A percentile compares a stretch with the other conserved stretches of the same genome.
These are phyloP conservation scores for Arthrobotrys sinensis DNA, from an alignment of 2,329 filamentous ascomycete species.

Conservation along the genomic window DNA sequence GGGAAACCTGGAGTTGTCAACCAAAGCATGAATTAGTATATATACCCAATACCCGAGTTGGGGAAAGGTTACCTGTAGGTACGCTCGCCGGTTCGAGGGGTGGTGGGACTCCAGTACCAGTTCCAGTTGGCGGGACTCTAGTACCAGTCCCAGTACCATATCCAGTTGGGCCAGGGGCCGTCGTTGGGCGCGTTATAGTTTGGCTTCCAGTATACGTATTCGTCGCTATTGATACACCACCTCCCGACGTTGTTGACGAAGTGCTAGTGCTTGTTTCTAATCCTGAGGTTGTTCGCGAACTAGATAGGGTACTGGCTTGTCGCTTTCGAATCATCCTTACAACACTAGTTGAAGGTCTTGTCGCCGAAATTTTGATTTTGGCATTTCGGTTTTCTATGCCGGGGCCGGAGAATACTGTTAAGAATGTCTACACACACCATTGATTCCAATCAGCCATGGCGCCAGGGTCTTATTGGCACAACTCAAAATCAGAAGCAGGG, in stretches of 20 bases:
- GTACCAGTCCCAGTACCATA: neutral
- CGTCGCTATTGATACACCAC: too few species aligned
- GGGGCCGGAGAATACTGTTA: neutral
- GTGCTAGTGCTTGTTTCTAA: neutral
- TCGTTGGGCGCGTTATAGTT: too few species aligned
- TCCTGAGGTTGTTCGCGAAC: neutral
- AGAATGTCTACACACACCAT: neutral
- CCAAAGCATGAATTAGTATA: conserved; percentile 2
- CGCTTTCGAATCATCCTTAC: neutral
- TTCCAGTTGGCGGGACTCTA: neutral
- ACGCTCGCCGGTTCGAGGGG: neutral
- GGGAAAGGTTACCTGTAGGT: conserved; percentile 2
- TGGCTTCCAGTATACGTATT: too few species aligned
- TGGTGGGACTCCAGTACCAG: neutral
- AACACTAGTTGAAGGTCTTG: neutral
- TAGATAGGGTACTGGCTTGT: neutral
- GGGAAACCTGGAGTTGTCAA: conserved; percentile 6
- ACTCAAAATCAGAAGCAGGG: too few species aligned
- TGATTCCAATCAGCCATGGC: too few species aligned
- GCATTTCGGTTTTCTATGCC: neutral
- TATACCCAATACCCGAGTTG: neutral
- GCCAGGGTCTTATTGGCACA: too few species aligned
- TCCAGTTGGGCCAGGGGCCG: too few species aligned
- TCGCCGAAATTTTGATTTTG: neutral
- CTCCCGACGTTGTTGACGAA: too few species aligned